phyloP scores from a whole-genome alignment of 1,284 basidiomycete species.

The Ustilago curta region DNA sequence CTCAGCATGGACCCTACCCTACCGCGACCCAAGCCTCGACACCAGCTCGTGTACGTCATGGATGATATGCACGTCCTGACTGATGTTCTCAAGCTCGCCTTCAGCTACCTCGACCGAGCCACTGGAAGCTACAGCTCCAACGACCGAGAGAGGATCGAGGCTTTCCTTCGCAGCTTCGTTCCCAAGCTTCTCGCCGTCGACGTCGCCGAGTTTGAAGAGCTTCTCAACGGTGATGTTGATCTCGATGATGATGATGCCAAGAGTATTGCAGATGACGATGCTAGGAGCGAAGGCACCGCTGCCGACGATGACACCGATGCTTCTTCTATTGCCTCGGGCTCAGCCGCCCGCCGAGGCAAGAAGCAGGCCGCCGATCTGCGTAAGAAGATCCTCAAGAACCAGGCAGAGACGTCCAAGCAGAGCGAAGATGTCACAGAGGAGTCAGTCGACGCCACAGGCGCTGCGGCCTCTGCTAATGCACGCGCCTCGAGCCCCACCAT shows the following conservation, averaged over 20 bases:
- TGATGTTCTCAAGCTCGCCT: conserved; percentile 88
- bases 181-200: conserved; percentile 84
- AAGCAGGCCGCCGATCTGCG: conserved; percentile 54
- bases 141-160: conserved; percentile 86
- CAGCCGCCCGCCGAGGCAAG: conserved; percentile 32
- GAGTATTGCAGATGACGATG: conserved; percentile 69
- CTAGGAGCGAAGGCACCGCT: conserved; percentile 52
- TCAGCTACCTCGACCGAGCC: conserved; percentile 85
- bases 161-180: conserved; percentile 85
- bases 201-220: conserved; percentile 72
- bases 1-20: conserved; percentile 60
- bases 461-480: conserved; percentile 40
- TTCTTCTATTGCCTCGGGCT: conserved; percentile 45
- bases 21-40: conserved; percentile 60
- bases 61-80: conserved; percentile 83
- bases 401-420: conserved; percentile 56
- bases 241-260: conserved; percentile 44
- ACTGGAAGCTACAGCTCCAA: conserved; percentile 77
- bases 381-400: conserved; percentile 52
- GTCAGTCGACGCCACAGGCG: conserved; percentile 31
- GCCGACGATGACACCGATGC: conserved; percentile 50
- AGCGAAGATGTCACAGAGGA: conserved; percentile 43
- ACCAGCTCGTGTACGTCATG: conserved; percentile 84
- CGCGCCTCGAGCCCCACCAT: conserved; percentile 46
- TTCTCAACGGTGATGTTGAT: conserved; percentile 54